phyloP scores from a whole-genome alignment of 2,329 filamentous ascomycete genomes.

The Exutisphaerella laricina region DNA sequence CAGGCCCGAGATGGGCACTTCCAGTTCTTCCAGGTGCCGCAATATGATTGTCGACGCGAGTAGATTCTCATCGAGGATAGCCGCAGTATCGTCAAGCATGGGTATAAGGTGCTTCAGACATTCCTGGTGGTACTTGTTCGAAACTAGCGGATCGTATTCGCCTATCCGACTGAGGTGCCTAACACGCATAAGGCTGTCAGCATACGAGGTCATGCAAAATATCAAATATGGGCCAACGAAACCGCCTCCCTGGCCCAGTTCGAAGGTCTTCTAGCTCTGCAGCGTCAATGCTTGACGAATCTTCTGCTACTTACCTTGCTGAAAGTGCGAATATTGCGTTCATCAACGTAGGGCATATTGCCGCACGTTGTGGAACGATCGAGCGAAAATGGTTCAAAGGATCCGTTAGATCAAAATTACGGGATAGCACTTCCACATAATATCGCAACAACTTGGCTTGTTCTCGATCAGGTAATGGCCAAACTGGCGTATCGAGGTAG shows the following conservation, averaged over 20 bases:
- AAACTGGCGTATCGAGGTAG: conserved; percentile 27
- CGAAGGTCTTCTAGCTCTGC: too few species aligned
- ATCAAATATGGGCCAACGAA: too few species aligned
- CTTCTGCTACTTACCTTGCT: too few species aligned
- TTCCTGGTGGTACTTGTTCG: conserved; percentile 50
- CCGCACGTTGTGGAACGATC: conserved; percentile 50
- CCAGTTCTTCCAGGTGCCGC: conserved; percentile 54
- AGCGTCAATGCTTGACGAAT: too few species aligned
- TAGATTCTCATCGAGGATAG: conserved; percentile 46
- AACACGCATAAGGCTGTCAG: too few species aligned
- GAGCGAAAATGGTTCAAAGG: conserved; percentile 47
- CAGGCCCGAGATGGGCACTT: conserved; percentile 32
- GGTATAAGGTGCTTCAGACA: conserved; percentile 50
- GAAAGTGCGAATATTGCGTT: conserved; percentile 55
- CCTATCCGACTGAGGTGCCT: conserved; percentile 49
- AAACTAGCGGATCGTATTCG: conserved; percentile 46
- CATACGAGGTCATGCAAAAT: too few species aligned
- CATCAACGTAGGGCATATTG: conserved; percentile 47
- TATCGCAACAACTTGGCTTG: conserved; percentile 32
- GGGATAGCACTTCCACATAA: conserved; percentile 29
- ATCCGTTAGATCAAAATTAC: conserved; percentile 33
- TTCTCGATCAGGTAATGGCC: conserved; percentile 26
- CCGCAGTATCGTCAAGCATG: conserved; percentile 39
- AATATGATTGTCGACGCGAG: conserved; percentile 54
- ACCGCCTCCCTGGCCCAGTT: too few species aligned